A percentile compares a stretch with the other conserved stretches of the same genome.
phyloP scores from a whole-genome alignment of 768 basidiomycete genomes.

The Lentinula edodes region DNA sequence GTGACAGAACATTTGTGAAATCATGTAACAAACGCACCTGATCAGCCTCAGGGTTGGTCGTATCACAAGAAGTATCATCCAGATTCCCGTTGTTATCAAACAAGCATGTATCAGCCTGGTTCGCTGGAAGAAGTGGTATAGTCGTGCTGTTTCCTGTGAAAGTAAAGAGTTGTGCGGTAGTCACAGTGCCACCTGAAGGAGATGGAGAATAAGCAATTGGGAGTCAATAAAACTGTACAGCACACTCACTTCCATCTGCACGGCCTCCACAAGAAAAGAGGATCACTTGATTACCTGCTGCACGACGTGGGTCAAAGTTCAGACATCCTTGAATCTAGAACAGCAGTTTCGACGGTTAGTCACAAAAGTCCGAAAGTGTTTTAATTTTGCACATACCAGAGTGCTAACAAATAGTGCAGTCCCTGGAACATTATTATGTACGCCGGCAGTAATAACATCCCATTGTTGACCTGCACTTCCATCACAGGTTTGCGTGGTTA shows the following conservation, averaged over 20 bases:
- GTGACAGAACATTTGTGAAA: not conserved
- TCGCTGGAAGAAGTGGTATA: constrained; percentile 11
- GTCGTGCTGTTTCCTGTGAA: constrained; percentile 6
- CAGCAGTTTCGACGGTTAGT: not conserved
- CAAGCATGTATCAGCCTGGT: constrained; percentile 3
- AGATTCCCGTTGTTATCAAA: constrained; percentile 7
- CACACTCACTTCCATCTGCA: constrained; percentile 15
- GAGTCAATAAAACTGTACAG: constrained; percentile 11
- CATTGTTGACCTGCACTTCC: constrained; percentile 15
- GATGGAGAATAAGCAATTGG: not conserved
- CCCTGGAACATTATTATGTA: constrained; percentile 14
- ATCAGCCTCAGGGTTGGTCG: not conserved
- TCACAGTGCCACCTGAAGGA: constrained; percentile 9
- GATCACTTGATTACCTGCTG: constrained; percentile 16
- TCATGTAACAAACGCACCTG: not conserved
- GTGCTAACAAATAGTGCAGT: constrained; percentile 16
- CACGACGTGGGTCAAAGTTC: constrained; percentile 18
- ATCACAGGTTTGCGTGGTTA: constrained; percentile 10
- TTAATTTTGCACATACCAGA: constrained; percentile 5
- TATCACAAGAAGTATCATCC: constrained; percentile 1
- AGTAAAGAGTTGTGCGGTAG: constrained; percentile 18
- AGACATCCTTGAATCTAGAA: constrained; percentile 17
- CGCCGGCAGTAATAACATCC: constrained; percentile 17
- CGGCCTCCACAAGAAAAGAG: constrained; percentile 21
- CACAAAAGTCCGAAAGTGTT: constrained; percentile 3